A percentile compares a stretch with the other conserved stretches of the same genome.
These are phyloP conservation scores for Botrytis deweyae DNA, from an alignment of 2,329 filamentous ascomycete species.

Conservation along the genomic window DNA sequence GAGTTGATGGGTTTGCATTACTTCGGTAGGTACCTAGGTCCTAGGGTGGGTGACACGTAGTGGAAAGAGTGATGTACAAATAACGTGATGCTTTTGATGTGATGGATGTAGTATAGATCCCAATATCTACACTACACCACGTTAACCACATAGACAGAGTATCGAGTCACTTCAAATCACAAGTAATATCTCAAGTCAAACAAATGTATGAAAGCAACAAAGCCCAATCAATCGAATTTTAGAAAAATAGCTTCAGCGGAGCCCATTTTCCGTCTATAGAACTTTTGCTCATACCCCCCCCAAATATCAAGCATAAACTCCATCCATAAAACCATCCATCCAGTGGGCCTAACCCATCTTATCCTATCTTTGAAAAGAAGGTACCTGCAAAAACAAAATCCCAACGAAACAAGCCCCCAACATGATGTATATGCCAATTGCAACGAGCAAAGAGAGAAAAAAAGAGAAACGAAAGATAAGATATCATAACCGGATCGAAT, in stretches of 20 bases:
- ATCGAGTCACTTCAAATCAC: background rate
- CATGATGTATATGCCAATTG: background rate
- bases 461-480: background rate
- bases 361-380: background rate
- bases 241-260: conserved; percentile 5
- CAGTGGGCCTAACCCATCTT: background rate
- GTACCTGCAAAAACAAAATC: background rate
- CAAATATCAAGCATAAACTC: background rate
- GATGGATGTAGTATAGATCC: background rate
- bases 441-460: conserved; percentile 1
- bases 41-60: background rate
- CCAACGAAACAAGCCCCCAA: conserved; percentile 1
- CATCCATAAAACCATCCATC: background rate
- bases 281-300: background rate
- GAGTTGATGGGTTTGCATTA: background rate
- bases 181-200: background rate
- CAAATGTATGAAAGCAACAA: background rate
- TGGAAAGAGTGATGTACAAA: background rate
- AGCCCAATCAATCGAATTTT: conserved; percentile 5
- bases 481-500: conserved; percentile 1
- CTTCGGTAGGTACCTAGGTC: background rate
- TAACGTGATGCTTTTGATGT: background rate
- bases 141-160: background rate
- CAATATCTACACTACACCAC: background rate
- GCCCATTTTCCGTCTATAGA: conserved; percentile 6